Percentiles rank a stretch among this genome's conserved stretches.
Conservation (phyloP, 208 protist genomes). For the Histomonas meleagridis region DNA sequence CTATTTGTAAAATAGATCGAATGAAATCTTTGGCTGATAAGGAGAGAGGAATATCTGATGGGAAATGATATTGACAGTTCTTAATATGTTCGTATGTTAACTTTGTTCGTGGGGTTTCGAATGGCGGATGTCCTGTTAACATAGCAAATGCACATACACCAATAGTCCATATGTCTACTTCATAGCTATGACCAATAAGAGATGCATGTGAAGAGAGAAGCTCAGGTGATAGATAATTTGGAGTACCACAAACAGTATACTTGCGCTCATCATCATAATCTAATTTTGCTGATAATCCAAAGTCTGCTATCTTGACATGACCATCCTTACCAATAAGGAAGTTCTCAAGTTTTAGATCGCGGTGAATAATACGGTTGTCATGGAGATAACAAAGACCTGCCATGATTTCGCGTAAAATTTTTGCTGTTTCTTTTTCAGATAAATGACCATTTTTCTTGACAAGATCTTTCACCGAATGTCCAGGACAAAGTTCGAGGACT, state of each 20-base stretch:
- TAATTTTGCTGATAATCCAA: conserved; percentile 73
- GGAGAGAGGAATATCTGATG: conserved; percentile 58
- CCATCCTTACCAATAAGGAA: conserved; percentile 70
- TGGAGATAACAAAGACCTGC: background rate
- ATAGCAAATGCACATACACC: conserved; percentile 78
- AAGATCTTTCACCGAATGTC: conserved; percentile 81
- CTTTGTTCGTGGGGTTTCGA: conserved; percentile 84
- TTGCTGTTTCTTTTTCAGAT: conserved; percentile 23
- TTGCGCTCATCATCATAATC: conserved; percentile 74
- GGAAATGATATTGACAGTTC: conserved; percentile 75
- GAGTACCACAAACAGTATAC: conserved; percentile 42
- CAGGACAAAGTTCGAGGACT: conserved; percentile 80
- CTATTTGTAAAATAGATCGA: conserved; percentile 57
- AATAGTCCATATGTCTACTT: conserved; percentile 91
- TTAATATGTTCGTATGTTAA: conserved; percentile 83
- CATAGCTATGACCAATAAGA: conserved; percentile 75
- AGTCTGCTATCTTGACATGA: conserved; percentile 78
- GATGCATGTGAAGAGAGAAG: conserved; percentile 27
- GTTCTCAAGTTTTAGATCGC: conserved; percentile 85
- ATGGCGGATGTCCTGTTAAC: conserved; percentile 78
- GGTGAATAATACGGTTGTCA: conserved; percentile 70
- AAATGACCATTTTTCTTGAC: conserved; percentile 63
- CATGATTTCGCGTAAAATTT: background rate
- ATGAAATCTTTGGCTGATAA: conserved; percentile 70
- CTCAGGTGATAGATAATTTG: conserved; percentile 43